Percentiles rank a stretch among this genome's conserved stretches.
Conservation (phyloP, 805 yeast genomes). For the Candida namnaoensis region DNA sequence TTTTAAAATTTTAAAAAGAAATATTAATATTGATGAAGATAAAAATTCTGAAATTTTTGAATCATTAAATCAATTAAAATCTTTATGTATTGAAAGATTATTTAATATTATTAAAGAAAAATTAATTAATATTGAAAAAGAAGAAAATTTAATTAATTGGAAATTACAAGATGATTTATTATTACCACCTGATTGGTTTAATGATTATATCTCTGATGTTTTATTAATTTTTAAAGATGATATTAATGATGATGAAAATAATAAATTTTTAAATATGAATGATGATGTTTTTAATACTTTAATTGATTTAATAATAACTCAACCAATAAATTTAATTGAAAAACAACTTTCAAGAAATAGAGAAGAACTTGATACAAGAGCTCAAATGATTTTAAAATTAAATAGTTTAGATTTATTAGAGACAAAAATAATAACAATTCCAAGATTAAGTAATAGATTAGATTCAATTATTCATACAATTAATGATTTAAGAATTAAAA, state of each 20-base stretch:
- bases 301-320: constrained; percentile 31
- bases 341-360: constrained; percentile 19
- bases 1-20: constrained; percentile 3
- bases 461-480: constrained; percentile 25
- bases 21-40: background rate
- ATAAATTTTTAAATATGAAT: constrained; percentile 30
- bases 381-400: constrained; percentile 32
- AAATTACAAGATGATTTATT: constrained; percentile 40
- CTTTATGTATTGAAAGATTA: constrained; percentile 28
- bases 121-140: constrained; percentile 13
- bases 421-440: constrained; percentile 41
- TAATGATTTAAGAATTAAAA: constrained; percentile 23
- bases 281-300: constrained; percentile 27
- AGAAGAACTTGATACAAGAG: constrained; percentile 17
- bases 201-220: constrained; percentile 53
- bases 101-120: constrained; percentile 29
- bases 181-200: constrained; percentile 79
- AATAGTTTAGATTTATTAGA: constrained; percentile 55
- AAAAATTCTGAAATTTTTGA: constrained; percentile 8
- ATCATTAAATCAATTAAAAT: constrained; percentile 23
- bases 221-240: constrained; percentile 45
- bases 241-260: constrained; percentile 17
- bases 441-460: constrained; percentile 26
- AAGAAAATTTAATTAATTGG: constrained; percentile 19
- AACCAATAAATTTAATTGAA: constrained; percentile 21